Percentiles rank a stretch among this genome's conserved stretches.
phyloP scores from a whole-genome alignment of 148 eudicot genomes.

The Vaccinium vitisidaea region DNA sequence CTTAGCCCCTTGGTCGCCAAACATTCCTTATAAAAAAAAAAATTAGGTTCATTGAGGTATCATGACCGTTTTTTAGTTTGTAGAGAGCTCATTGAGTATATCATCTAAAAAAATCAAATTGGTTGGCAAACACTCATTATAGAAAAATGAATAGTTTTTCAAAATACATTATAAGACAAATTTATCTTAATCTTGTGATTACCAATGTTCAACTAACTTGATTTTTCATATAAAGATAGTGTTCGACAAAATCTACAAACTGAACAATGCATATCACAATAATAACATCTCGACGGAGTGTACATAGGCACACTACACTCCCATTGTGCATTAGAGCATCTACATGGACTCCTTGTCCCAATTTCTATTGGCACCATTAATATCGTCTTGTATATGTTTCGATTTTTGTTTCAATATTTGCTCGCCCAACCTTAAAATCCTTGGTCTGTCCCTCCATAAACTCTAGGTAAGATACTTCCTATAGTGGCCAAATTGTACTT shows the following conservation, averaged over 20 bases:
- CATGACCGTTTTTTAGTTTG: neutral
- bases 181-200: neutral
- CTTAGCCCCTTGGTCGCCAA: neutral
- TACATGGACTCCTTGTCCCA: too few relatives aligned
- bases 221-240: neutral
- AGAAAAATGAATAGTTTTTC: neutral
- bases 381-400: neutral
- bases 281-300: neutral
- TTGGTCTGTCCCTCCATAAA: neutral
- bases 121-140: neutral
- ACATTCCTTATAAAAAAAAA: too few relatives aligned
- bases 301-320: neutral
- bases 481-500: neutral
- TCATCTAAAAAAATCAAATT: neutral
- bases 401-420: neutral
- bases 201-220: neutral
- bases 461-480: neutral
- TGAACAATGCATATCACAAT: too few relatives aligned
- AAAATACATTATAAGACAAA: neutral
- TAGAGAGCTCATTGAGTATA: neutral
- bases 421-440: neutral
- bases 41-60: neutral
- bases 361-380: too few relatives aligned
- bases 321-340: neutral
- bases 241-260: neutral